Evolutionary conservation across 495 filamentous ascomycete species (phyloP), one percentile per base, ranked within the genome.

Genomic region (Pyrenula massariospora): DNA sequence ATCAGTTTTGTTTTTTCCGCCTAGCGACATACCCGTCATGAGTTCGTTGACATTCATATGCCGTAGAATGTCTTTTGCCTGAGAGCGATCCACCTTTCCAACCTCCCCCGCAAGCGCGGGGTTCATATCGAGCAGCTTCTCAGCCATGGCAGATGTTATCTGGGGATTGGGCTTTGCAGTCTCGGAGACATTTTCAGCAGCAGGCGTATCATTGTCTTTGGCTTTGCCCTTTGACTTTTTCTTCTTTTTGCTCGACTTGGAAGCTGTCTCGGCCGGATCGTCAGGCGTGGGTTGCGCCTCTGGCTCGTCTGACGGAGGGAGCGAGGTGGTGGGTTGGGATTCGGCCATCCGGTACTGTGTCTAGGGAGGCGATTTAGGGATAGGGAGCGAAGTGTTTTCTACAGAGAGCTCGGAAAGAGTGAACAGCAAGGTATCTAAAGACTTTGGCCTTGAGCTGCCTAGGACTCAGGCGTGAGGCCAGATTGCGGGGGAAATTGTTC

Each of bases 1-100:
- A 61, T 96, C 92, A 70, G 95, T 96, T 60, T 83, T 81, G 63
- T 94, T 94, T 77, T 94, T 94, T 2, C 86, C 87, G 47, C 82
- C 82, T 49, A 79, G 54, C 31, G 80, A 72, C 58, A 95, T 72
- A 3, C 91, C 91, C 0, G 91, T 95, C 71, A 95, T 72, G 59
- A 95, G 73, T 52, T 95, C 87, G 54, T 84, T 77, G 12, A 95
- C 71, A 57, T 83, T 84, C 66, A 95, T 73, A 55, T 84, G 82
- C 65, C 81, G 82, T 62, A 96, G 69, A 24, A 81, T 73, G 58
- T 89, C 81, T 52, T 78, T 71, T 12, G 79, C 73, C 54, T 73
- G 64, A n/a, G 74, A 67, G 56, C 72, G 68, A 48, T 73, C 66
- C 70, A 78, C 63, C 12, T 57, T 62, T 11, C 66, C 73, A 31